Evolutionary conservation across 2,329 filamentous ascomycete species (phyloP).

Genomic region (Alternaria sp.): DNA sequence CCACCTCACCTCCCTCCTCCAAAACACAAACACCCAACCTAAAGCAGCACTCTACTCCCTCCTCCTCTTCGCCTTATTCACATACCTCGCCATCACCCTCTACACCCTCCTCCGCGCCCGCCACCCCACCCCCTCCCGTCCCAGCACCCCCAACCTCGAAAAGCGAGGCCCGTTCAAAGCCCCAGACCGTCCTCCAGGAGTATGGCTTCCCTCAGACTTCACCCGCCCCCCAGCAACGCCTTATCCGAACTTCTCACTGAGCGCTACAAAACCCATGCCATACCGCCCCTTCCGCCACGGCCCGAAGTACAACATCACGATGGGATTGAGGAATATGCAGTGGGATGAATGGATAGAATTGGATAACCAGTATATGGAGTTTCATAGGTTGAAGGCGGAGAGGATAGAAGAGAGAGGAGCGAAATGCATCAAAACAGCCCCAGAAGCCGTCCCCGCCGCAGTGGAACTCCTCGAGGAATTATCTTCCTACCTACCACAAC

Average conservation of each 20-base stretch:
- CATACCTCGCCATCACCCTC: slow-evolving; percentile 37
- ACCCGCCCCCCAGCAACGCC: slow-evolving; percentile 64
- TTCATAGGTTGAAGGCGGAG: slow-evolving; percentile 72
- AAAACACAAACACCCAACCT: slow-evolving; percentile 16
- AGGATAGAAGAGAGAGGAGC: slow-evolving; percentile 70
- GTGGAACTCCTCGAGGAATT: slow-evolving; percentile 80
- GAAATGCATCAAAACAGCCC: slow-evolving; percentile 72
- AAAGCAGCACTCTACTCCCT: slow-evolving; percentile 38
- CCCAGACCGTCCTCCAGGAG: slow-evolving; percentile 52
- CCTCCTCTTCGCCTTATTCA: slow-evolving; percentile 37
- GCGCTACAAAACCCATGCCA: slow-evolving; percentile 72
- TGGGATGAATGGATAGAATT: slow-evolving; percentile 84
- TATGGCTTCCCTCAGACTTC: slow-evolving; percentile 51
- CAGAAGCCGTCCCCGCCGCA: slow-evolving; percentile 73
- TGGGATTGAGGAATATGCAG: slow-evolving; percentile 74
- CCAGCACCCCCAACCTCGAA: slow-evolving; percentile 52
- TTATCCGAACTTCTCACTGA: slow-evolving; percentile 72
- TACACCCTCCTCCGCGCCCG: slow-evolving; percentile 35
- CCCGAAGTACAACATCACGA: slow-evolving; percentile 76
- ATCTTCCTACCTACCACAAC: slow-evolving; percentile 70
- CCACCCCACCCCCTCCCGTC: no score
- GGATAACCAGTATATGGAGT: slow-evolving; percentile 78
- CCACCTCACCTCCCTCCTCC: slow-evolving; percentile 4
- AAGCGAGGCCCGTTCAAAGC: slow-evolving; percentile 49
- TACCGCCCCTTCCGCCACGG: slow-evolving; percentile 82